A percentile compares a stretch with the other conserved stretches of the same genome.
Conservation (phyloP, 2,329 filamentous ascomycete species). For the Hypoxylon sp. region DNA sequence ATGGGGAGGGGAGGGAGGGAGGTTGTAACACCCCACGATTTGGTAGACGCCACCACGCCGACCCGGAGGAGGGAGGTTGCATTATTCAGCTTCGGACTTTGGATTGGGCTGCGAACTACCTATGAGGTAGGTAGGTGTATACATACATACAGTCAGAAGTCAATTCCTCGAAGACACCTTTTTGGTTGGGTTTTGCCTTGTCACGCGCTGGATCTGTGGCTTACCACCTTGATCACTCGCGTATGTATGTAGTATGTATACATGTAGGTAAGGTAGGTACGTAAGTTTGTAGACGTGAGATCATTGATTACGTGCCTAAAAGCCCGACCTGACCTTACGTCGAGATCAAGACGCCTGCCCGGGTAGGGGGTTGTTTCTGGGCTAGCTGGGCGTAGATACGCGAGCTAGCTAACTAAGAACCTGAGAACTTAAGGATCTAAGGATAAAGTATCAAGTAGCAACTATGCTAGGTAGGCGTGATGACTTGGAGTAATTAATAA, state of each 20-base stretch:
- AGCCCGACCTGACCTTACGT: slow-evolving; percentile 35
- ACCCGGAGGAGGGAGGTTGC: background rate
- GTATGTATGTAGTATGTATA: slow-evolving; percentile 2
- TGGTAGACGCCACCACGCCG: background rate
- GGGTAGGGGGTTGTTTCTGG: background rate
- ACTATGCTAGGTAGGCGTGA: slow-evolving; percentile 20
- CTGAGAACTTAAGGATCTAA: background rate
- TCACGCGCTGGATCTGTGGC: background rate
- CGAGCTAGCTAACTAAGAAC: slow-evolving; percentile 1
- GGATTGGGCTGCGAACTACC: background rate
- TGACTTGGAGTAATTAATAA: slow-evolving; percentile 45
- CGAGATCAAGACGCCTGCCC: background rate
- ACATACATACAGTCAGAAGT: slow-evolving; percentile 29
- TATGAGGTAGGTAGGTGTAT: too few species aligned
- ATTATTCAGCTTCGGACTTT: slow-evolving; percentile 23
- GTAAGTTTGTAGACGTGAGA: slow-evolving; percentile 22
- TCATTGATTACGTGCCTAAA: slow-evolving; percentile 42
- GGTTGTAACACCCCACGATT: slow-evolving; percentile 7
- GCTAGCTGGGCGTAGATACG: background rate
- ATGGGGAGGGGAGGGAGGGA: background rate
- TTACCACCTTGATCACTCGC: background rate
- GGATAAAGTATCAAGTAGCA: slow-evolving; percentile 23
- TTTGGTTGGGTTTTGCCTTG: background rate
- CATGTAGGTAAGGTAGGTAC: background rate
- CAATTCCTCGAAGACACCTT: slow-evolving; percentile 19